Percentiles rank a stretch among this genome's conserved stretches.
Evolutionary conservation across 1,284 basidiomycete genomes (phyloP).

Genomic region (Bjerkandera adusta): DNA sequence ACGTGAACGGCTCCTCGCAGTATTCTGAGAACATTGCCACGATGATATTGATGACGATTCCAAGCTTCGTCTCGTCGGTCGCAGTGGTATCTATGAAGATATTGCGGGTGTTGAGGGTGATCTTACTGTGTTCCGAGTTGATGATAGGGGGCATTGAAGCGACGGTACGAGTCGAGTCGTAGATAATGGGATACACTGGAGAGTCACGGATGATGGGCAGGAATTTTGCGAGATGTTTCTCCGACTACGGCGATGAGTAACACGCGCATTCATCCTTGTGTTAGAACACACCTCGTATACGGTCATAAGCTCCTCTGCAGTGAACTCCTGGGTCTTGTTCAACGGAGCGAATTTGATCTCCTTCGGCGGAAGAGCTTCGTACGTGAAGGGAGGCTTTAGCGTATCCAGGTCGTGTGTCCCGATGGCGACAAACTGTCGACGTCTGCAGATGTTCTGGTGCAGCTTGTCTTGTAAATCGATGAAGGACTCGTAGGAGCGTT

Average conservation of each 20-base stretch:
- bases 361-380: slow-evolving; percentile 86
- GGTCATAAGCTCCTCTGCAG: slow-evolving; percentile 84
- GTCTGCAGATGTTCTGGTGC: slow-evolving; percentile 93
- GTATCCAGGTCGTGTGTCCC: slow-evolving; percentile 98
- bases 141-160: slow-evolving; percentile 99
- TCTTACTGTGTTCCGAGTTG: slow-evolving; percentile 97
- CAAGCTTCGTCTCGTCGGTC: slow-evolving; percentile 96
- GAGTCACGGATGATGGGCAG: slow-evolving; percentile 93
- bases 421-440: slow-evolving; percentile 91
- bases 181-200: slow-evolving; percentile 97
- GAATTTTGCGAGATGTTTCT: slow-evolving; percentile 89
- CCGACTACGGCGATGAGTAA: slow-evolving; percentile 52
- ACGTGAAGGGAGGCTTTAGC: slow-evolving; percentile 84
- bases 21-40: slow-evolving; percentile 98
- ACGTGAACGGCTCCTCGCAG: slow-evolving; percentile 90
- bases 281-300: slow-evolving; percentile 74
- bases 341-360: slow-evolving; percentile 90
- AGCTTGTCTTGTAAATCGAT: slow-evolving; percentile 99
- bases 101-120: slow-evolving; percentile 91
- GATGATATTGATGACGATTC: slow-evolving; percentile 93
- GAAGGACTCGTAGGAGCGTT: slow-evolving; percentile 91
- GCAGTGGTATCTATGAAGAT: slow-evolving; percentile 98
- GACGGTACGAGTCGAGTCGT: slow-evolving; percentile 85
- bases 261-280: not conserved
- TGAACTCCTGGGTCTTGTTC: slow-evolving; percentile 74